Base-by-base conservation (phyloP, 2,329 filamentous ascomycete species). In the Mycogone perniciosa region DNA sequence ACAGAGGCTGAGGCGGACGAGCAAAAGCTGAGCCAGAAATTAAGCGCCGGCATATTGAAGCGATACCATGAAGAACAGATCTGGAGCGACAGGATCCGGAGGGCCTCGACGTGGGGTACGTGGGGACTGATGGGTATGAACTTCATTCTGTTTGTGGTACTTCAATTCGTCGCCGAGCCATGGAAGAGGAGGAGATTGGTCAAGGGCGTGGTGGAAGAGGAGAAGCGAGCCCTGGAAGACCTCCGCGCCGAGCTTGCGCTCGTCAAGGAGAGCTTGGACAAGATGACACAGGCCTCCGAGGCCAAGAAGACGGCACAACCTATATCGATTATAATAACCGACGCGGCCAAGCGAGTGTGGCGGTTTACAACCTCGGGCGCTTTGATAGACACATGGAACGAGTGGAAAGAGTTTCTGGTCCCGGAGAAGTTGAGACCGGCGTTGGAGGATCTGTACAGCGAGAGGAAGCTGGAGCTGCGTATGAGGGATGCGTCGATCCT, bases 21-120 rank as follows among this genome's bases (percentile, higher is more conserved):
- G 54, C 88, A 96, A 69, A 84, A 87, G 55, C 80, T 90, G 1
- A 81, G 84, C 50, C 81, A 84, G 47, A 80, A 84, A 60, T 74
- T 99, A 48, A 92, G 87, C 64, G 84, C 86, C 55, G 84, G 85
- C 46, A 96, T 97, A 60, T 75, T 96, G 46, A 87, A 87, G 55
- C 82, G 95, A 54, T 99, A 99, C 69, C 93, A 99, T 68, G 93
- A 99, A 71, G 93, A 99, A 73, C 93, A 99, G 73, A 95, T 99
- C 51, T 99, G 93, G 93, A 95, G 89, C 64, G 93, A 99, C 67
- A 92, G 95, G 60, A 99, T 99, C 65, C 80, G 93, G 34, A 79
- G 93, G 57, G 96, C 96, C 76, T 93, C 88, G 66, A 99, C 93
- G 0, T 99, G 93, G 93, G 92, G 95, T 34, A 99, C 93, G 0